These are phyloP conservation scores for Chloris gayana DNA, from an alignment of 176 grass and related monocot species.

Conservation along the genomic window DNA sequence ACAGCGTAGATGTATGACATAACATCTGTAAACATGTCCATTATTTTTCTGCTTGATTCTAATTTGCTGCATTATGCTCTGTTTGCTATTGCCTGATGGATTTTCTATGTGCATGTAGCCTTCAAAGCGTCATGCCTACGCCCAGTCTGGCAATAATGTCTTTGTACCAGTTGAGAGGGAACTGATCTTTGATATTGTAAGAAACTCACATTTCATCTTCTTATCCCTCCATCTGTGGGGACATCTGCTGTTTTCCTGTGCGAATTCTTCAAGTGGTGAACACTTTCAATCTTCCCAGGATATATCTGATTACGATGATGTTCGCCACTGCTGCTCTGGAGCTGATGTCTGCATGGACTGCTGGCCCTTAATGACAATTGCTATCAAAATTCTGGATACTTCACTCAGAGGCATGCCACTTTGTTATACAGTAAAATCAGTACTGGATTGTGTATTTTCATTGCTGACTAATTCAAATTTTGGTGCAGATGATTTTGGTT, in stretches of 20 bases:
- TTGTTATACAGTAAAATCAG: background rate
- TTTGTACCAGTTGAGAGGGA: conserved; percentile 88
- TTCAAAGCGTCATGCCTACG: conserved; percentile 85
- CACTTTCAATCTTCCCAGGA: conserved; percentile 55
- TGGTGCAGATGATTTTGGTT: conserved; percentile 88
- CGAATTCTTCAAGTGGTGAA: background rate
- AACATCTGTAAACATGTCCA: background rate
- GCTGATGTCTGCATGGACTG: conserved; percentile 82
- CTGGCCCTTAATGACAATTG: conserved; percentile 98
- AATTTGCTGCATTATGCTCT: conserved; percentile 6
- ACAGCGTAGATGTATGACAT: conserved; percentile 77
- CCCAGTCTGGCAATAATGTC: conserved; percentile 77
- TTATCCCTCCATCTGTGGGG: background rate
- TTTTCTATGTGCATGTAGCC: conserved; percentile 45
- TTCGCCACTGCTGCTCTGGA: conserved; percentile 94
- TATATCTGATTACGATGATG: conserved; percentile 99
- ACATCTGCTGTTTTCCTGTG: background rate
- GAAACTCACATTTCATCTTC: background rate
- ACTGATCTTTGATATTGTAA: conserved; percentile 95
- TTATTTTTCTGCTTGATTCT: conserved; percentile 12
- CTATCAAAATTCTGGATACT: conserved; percentile 85
- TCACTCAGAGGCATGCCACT: conserved; percentile 80
- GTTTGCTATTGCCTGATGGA: conserved; percentile 7
- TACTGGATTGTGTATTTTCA: background rate
- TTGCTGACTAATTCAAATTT: conserved; percentile 15